A percentile compares a stretch with the other conserved stretches of the same genome.
phyloP scores from a whole-genome alignment of 345 rosid species.

The Gossypium rotundifolium region DNA sequence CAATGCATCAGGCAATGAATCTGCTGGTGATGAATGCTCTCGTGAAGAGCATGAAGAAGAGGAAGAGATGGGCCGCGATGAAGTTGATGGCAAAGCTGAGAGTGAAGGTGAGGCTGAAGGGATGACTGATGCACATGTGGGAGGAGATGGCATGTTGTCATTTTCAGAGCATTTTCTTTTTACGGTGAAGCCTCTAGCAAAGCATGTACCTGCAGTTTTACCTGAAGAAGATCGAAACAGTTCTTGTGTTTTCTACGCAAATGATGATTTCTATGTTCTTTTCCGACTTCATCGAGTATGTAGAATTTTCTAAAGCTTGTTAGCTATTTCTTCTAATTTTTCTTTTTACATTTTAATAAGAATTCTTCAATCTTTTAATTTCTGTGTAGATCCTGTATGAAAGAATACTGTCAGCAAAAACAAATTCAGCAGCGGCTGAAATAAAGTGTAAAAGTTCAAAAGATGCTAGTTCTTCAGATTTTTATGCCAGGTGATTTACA shows the following conservation, averaged over 20 bases:
- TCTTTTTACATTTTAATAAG: conserved; percentile 2
- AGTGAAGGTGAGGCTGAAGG: conserved; percentile 96
- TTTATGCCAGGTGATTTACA: conserved; percentile 61
- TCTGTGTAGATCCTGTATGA: conserved; percentile 63
- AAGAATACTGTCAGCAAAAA: conserved; percentile 77
- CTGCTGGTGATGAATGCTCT: conserved; percentile 86
- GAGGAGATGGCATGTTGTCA: conserved; percentile 49
- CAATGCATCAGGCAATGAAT: conserved; percentile 75
- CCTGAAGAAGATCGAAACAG: conserved; percentile 43
- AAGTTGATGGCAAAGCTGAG: conserved; percentile 78
- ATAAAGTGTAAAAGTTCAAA: conserved; percentile 42
- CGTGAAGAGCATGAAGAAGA: conserved; percentile 76
- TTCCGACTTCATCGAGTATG: conserved; percentile 91
- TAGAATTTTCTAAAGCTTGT: not conserved
- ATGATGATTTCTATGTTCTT: conserved; percentile 86
- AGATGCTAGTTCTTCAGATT: conserved; percentile 46
- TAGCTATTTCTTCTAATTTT: conserved; percentile 14
- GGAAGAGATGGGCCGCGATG: conserved; percentile 75
- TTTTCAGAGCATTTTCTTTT: conserved; percentile 53
- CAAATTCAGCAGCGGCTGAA: conserved; percentile 49
- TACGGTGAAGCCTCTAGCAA: conserved; percentile 82
- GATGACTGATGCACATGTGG: conserved; percentile 45
- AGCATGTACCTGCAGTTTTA: conserved; percentile 48
- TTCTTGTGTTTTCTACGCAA: conserved; percentile 69
- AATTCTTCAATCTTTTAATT: not conserved